Base-by-base conservation (phyloP, 257 asterid genomes). In the Galeopsis tetrahit region DNA sequence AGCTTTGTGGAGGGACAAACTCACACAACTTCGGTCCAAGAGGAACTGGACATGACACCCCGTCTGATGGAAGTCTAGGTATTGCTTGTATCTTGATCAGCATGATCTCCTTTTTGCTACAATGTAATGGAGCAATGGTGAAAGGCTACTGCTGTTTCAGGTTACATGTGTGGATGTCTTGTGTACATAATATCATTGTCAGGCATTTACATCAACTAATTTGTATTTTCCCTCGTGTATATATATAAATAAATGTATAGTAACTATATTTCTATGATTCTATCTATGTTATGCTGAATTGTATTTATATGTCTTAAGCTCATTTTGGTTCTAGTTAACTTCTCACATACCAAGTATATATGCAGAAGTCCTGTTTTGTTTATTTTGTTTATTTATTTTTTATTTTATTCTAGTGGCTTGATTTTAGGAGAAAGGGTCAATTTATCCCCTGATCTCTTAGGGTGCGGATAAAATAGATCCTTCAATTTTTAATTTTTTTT, bases 1-100 rank as follows among this genome's bases (percentile, higher is more conserved):
- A 92, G 98, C 98, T 73, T 76, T 66, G 39, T 92, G 87, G 92
- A 87, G 97, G 88, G 98, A 92, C 83, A 87, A 78, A 83, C 92
- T 92, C 46, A 87, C 88, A 15, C 87, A 86, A 68, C 88, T 90
- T 53, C 90, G 98, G 13, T 87, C 97, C 2, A 88, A 84, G 75
- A 87, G 83, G 82, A 90, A 90, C 70, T 90, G 96, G 98, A 73
- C 87, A 72, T 92, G 76, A 53, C 53, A 11, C 42, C 2, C 51
- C 4, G 51, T 44, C 51, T 3, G n/a, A 49, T 14, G 7, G 56
- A 49, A 49, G 55, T 49, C 31, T n/a, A 49, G 56, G 56, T 49
- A n/a, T 49, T 9, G 14, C 56, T 49, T 11, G 8, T n/a, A 48
- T 48, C 55, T 48, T n/a, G 55, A 48, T 13, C 55, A 13, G 55